These are phyloP conservation scores for Penicillium sp. DNA, from an alignment of 2,329 filamentous ascomycete species.

Conservation along the genomic window DNA sequence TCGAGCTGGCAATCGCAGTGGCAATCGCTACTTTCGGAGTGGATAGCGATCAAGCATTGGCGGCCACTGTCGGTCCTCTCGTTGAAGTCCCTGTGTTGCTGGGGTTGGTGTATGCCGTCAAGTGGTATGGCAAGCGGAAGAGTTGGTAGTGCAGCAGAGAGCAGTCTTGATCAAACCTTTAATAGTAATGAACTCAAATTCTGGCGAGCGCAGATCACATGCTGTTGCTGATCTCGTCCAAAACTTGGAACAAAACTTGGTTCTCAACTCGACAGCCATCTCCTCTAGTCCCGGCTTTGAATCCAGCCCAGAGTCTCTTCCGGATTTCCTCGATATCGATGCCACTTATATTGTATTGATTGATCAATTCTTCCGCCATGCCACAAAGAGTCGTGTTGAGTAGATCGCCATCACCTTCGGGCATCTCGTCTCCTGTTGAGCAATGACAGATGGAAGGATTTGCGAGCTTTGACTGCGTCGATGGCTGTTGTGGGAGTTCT, in stretches of 20 bases:
- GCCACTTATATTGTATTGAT: constrained; percentile 46
- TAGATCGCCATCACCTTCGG: constrained; percentile 29
- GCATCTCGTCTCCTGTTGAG: constrained; percentile 14
- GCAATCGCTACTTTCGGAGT: constrained; percentile 81
- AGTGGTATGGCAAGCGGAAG: constrained; percentile 35
- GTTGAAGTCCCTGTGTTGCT: constrained; percentile 86
- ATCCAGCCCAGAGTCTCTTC: constrained; percentile 43
- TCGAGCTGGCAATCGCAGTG: constrained; percentile 89
- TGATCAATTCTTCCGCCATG: constrained; percentile 47
- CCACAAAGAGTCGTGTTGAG: constrained; percentile 47
- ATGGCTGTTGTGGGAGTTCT: background rate
- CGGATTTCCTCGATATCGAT: constrained; percentile 46
- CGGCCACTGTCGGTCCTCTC: constrained; percentile 81
- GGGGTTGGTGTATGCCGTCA: constrained; percentile 75
- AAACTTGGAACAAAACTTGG: constrained; percentile 50
- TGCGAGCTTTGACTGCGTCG: background rate
- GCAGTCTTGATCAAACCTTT: background rate
- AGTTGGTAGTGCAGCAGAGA: constrained; percentile 30
- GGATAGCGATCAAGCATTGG: constrained; percentile 78
- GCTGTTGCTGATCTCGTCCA: constrained; percentile 46
- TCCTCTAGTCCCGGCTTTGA: constrained; percentile 36
- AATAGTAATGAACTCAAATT: constrained; percentile 10
- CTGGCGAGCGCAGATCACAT: constrained; percentile 25
- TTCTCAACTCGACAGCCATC: constrained; percentile 48
- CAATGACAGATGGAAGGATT: constrained; percentile 36